Percentiles rank a stretch among this genome's conserved stretches.
Conservation (phyloP, 2,329 filamentous ascomycete genomes). For the Xylariales sp. region DNA sequence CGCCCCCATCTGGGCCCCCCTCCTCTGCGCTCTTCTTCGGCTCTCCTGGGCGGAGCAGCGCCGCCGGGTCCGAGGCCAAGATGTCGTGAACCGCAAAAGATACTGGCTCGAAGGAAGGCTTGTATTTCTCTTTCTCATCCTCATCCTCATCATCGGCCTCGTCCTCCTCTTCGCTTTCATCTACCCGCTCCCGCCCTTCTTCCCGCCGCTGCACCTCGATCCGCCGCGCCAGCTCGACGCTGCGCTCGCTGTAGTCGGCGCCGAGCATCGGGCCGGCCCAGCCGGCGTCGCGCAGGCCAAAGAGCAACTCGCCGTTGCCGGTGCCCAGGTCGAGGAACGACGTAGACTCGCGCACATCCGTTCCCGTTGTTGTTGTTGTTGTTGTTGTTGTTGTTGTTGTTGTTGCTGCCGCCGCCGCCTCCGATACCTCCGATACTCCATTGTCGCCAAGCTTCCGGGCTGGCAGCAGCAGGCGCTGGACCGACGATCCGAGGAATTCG, state of each 20-base stretch:
- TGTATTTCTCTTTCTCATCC: constrained; percentile 3
- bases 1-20: background rate
- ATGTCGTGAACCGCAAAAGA: constrained; percentile 52
- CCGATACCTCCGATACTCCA: no score
- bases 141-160: constrained; percentile 19
- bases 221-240: constrained; percentile 67
- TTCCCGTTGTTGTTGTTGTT: constrained; percentile 14
- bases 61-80: constrained; percentile 35
- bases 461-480: constrained; percentile 12
- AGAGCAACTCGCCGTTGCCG: constrained; percentile 90
- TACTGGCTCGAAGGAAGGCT: constrained; percentile 16
- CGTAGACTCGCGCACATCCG: constrained; percentile 27
- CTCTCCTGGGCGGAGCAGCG: constrained; percentile 33
- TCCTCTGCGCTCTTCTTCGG: no score
- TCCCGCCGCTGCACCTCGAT: constrained; percentile 43
- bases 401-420: no score
- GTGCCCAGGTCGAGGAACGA: constrained; percentile 84
- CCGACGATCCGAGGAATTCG: constrained; percentile 51
- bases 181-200: constrained; percentile 8
- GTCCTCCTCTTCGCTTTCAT: constrained; percentile 17
- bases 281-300: constrained; percentile 62
- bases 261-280: constrained; percentile 73
- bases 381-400: no score
- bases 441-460: no score
- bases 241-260: constrained; percentile 79